Evolutionary conservation across 2,329 filamentous ascomycete genomes (phyloP), one percentile per base, ranked within the genome.

Genomic region (Triangularia setosa): DNA sequence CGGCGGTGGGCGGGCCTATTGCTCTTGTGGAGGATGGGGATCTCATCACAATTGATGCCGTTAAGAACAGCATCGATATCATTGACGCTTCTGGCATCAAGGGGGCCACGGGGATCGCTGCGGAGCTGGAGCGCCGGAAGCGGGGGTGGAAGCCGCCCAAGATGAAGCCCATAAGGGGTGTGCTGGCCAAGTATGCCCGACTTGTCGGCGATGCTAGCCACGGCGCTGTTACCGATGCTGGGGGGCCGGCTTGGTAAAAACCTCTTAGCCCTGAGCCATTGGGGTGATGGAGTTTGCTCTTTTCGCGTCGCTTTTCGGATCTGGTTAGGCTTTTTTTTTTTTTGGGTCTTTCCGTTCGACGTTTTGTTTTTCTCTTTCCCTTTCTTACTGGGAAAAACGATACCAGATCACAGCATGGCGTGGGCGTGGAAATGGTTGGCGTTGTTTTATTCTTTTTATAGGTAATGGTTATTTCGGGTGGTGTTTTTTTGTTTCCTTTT

Each of bases 121-220:
- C 35, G 27, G 90, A 93, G 76, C 80, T 95, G 64, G 79, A 81
- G 63, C 78, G 77, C 69, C 80, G 91, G 64, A 75, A 85, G 72
- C 80, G 78, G 64, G 79, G 77, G 66, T 93, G 90, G 90, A 87
- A 80, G 71, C 79, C 84, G 30, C 93, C 92, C 0, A 82, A 79
- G 73, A 86, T 87, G 73, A 84, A 85, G 66, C 91, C 96, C 9
- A 93, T 89, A 70, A 86, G 94, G 63, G 94, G 94, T 44, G 89
- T 90, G 48, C 74, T 98, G 79, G 93, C 92, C 4, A 98, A 98
- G 82, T 98, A 98, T 80, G 91, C 91, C 6, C 80, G 85, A 53
- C 77, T 97, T 72, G 94, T 98, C 0, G 90, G 93, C 1, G 93
- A 97, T 84, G 94, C 94, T 11, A 94, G 90, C 75, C 90, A 94